Percentiles rank a stretch among this genome's conserved stretches.
phyloP scores from a whole-genome alignment of 1,139 yeast genomes.

The Suhomyces kunorum region DNA sequence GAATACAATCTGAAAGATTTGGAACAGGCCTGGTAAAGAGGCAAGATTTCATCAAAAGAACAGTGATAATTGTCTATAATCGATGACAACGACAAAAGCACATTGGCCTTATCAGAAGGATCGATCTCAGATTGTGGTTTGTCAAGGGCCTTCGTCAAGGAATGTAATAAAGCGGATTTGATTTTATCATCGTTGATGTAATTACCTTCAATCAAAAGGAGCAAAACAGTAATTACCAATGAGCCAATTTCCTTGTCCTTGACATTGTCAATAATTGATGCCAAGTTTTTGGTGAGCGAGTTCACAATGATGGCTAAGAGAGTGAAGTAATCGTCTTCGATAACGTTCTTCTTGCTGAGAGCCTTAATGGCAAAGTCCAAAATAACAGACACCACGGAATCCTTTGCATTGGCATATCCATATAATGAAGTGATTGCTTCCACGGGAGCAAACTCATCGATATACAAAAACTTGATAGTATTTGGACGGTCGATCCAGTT shows the following conservation, averaged over 20 bases:
- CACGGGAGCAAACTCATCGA: constrained; percentile 58
- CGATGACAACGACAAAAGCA: constrained; percentile 58
- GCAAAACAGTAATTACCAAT: constrained; percentile 52
- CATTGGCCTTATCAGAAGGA: constrained; percentile 54
- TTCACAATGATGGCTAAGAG: constrained; percentile 58
- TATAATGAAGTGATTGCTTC: constrained; percentile 58
- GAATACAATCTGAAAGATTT: constrained; percentile 58
- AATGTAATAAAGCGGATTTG: constrained; percentile 53
- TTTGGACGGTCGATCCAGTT: constrained; percentile 58
- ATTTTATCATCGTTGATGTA: constrained; percentile 61
- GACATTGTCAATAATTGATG: constrained; percentile 46
- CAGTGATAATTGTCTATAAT: constrained; percentile 57
- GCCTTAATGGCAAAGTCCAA: constrained; percentile 56
- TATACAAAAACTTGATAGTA: constrained; percentile 54
- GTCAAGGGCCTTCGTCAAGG: constrained; percentile 64
- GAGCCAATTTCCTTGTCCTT: constrained; percentile 53
- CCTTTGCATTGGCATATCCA: constrained; percentile 60
- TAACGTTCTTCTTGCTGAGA: constrained; percentile 37
- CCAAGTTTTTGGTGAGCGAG: constrained; percentile 53
- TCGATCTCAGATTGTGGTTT: constrained; percentile 61
- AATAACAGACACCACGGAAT: constrained; percentile 58
- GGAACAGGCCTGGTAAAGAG: constrained; percentile 57
- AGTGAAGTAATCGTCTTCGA: constrained; percentile 48
- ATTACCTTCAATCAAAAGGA: constrained; percentile 59
- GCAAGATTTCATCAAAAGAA: constrained; percentile 51